phyloP scores from a whole-genome alignment of 768 basidiomycete genomes.

The Lactarius deliciosus region DNA sequence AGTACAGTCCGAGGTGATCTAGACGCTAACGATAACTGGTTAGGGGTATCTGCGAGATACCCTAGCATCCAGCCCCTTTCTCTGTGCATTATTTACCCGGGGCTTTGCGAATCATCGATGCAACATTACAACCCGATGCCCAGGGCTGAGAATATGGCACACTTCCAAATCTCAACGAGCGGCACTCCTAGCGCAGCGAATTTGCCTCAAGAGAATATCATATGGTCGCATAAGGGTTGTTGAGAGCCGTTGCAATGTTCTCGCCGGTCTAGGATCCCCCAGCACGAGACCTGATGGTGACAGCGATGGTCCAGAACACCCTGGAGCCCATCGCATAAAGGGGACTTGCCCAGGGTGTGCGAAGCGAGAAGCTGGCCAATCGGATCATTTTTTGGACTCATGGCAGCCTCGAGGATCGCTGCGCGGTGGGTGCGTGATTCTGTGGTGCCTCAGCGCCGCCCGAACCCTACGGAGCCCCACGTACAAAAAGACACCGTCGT shows the following conservation, averaged over 20 bases:
- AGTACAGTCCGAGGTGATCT: neutral
- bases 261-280: neutral
- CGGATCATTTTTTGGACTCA: neutral
- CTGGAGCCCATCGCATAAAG: neutral
- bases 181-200: neutral
- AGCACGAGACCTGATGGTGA: neutral
- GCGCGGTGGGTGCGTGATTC: slow-evolving; percentile 18
- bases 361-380: neutral
- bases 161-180: neutral
- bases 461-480: slow-evolving; percentile 4
- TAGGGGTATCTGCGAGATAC: neutral
- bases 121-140: no score
- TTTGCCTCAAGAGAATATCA: neutral
- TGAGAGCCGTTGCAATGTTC: neutral
- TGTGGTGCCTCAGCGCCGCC: neutral
- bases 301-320: neutral
- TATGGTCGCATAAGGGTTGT: neutral
- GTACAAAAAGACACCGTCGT: slow-evolving; percentile 15
- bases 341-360: slow-evolving; percentile 1
- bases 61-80: neutral
- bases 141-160: neutral
- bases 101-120: no score
- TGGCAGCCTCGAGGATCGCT: slow-evolving; percentile 10
- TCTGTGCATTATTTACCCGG: neutral
- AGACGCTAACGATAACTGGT: neutral